Evolutionary conservation across 148 eudicot genomes (phyloP), one percentile per base, ranked within the genome.

Genomic region (Fagopyrum homotropicum): DNA sequence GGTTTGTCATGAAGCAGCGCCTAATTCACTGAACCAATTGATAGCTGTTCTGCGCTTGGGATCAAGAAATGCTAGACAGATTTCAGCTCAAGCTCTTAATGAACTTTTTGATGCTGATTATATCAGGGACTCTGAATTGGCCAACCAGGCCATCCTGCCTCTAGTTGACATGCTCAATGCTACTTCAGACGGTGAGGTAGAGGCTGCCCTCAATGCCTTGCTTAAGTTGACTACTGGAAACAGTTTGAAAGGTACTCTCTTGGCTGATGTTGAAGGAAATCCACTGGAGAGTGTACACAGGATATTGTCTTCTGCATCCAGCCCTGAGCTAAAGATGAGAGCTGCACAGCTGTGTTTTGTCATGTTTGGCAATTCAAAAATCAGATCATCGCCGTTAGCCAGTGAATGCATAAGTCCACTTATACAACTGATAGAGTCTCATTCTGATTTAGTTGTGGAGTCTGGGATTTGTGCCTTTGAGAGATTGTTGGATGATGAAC

Each of bases 11-110:
- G 91, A 88, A 78, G 87, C 95, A 12, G 86, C 97, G 30, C 12
- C 85, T 50, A 83, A 80, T 82, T 88, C 91, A 66, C 72, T 86
- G 72, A 82, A 81, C 70, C 93, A 92, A 79, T 91, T 90, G 56
- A 81, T 92, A 80, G 97, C 93, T 74, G 93, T 90, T 79, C 84
- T 92, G 48, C 93, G 80, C 74, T 82, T 92, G 85, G 97, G 97
- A 17, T 88, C 91, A 9, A 88, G 90, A 83, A 85, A 68, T 73
- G 80, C 97, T 73, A 83, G 95, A 76, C 75, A 88, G 64, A 90
- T 90, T 84, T 88, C 95, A 79, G 92, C 90, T 51, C 83, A 87
- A 72, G 91, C 95, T 78, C 84, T 92, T 48, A 76, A 83, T 77
- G 85, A 88, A 80, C 89, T 90, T 47, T 90, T 92, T 79, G 77